A percentile compares a stretch with the other conserved stretches of the same genome.
phyloP scores from a whole-genome alignment of 768 basidiomycete genomes.

The Pulveroboletus sp. region DNA sequence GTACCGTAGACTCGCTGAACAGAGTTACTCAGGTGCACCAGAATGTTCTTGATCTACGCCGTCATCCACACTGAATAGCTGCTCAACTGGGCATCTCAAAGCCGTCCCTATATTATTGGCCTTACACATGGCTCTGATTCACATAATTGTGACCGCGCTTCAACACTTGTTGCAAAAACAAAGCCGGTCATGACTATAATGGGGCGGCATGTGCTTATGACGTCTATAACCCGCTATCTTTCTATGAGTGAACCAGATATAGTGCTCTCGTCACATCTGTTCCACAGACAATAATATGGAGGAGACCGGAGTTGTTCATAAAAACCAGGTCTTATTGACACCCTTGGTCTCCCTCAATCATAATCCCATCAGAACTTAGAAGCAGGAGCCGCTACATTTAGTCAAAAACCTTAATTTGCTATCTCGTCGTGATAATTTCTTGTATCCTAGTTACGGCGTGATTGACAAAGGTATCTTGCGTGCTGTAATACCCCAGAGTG shows the following conservation, averaged over 20 bases:
- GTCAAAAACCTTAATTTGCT: slow-evolving; percentile 26
- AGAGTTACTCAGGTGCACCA: background rate
- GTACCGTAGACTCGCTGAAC: background rate
- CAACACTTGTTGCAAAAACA: background rate
- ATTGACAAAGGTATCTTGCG: slow-evolving; percentile 9
- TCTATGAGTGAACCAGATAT: background rate
- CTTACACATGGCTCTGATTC: background rate
- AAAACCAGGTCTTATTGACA: slow-evolving; percentile 19
- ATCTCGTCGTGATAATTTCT: slow-evolving; percentile 17
- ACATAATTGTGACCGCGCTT: background rate
- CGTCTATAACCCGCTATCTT: background rate
- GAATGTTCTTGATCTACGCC: background rate
- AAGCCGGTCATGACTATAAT: background rate
- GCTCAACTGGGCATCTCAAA: background rate
- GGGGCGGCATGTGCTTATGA: background rate
- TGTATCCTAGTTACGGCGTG: slow-evolving; percentile 19
- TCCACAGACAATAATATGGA: slow-evolving; percentile 1
- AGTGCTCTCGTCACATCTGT: background rate
- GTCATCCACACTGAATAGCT: background rate
- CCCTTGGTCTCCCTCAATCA: slow-evolving; percentile 8
- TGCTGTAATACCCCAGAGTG: slow-evolving; percentile 16
- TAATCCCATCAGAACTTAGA: slow-evolving; percentile 20
- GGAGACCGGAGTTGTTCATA: slow-evolving; percentile 5
- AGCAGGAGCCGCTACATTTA: slow-evolving; percentile 22
- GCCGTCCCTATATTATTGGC: background rate